phyloP scores from a whole-genome alignment of 2,329 filamentous ascomycete species.

The Emergomyces pasteurianus region DNA sequence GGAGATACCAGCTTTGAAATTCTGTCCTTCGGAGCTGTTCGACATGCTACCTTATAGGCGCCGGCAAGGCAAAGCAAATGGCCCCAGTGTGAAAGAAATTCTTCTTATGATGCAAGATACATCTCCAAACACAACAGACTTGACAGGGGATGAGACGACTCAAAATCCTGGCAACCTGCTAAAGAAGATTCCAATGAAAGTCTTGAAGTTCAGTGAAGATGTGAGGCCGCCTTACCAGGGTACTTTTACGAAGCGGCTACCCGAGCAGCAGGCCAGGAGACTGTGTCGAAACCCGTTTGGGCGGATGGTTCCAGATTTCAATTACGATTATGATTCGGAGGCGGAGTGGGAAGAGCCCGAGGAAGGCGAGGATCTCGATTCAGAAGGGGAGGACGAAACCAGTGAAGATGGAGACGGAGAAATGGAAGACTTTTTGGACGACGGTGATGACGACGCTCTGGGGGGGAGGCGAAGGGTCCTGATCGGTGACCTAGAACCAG shows the following conservation, averaged over 20 bases:
- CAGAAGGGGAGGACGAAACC: slow-evolving; percentile 51
- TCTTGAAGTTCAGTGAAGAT: slow-evolving; percentile 49
- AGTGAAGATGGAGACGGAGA: slow-evolving; percentile 63
- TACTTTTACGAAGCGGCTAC: slow-evolving; percentile 43
- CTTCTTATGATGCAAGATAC: slow-evolving; percentile 44
- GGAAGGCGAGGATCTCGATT: slow-evolving; percentile 58
- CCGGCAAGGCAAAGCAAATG: slow-evolving; percentile 20
- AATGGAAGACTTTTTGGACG: slow-evolving; percentile 82
- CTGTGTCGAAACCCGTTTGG: slow-evolving; percentile 44
- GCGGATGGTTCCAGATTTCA: slow-evolving; percentile 40
- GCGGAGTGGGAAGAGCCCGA: slow-evolving; percentile 56
- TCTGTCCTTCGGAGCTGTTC: slow-evolving; percentile 26
- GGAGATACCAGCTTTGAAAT: slow-evolving; percentile 9
- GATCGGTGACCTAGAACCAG: slow-evolving; percentile 59
- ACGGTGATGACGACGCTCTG: slow-evolving; percentile 58
- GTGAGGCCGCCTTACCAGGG: slow-evolving; percentile 52
- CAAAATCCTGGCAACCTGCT: slow-evolving; percentile 31
- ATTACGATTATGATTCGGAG: slow-evolving; percentile 57
- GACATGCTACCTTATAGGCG: slow-evolving; percentile 28
- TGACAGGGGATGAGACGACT: slow-evolving; percentile 26
- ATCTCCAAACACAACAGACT: slow-evolving; percentile 25
- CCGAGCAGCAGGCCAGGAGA: slow-evolving; percentile 28
- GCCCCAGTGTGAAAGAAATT: slow-evolving; percentile 45
- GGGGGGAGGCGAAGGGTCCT: slow-evolving; percentile 45
- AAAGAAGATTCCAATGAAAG: slow-evolving; percentile 43